phyloP scores from a whole-genome alignment of 371 early-diverging fungal genomes.

The Apophysomyces ossiformis region DNA sequence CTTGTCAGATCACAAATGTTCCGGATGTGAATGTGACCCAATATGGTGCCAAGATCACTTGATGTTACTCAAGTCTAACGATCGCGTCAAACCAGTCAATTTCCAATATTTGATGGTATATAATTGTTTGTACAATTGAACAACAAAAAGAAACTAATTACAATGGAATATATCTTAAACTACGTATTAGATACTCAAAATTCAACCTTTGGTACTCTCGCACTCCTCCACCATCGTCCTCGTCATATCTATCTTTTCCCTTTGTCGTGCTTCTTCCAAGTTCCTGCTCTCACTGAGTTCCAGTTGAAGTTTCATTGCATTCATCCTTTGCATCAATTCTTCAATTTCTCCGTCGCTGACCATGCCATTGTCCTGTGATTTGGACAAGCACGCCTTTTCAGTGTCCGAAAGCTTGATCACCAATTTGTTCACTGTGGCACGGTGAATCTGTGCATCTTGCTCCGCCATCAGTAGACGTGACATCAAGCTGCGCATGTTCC shows the following conservation, averaged over 20 bases:
- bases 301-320: constrained; percentile 26
- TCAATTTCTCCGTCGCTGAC: constrained; percentile 23
- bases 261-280: background rate
- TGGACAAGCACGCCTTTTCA: constrained; percentile 26
- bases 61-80: background rate
- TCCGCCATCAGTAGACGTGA: constrained; percentile 13
- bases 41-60: background rate
- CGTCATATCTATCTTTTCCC: background rate
- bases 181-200: background rate
- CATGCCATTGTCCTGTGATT: background rate
- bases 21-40: background rate
- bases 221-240: background rate
- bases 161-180: background rate
- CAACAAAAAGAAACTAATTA: background rate
- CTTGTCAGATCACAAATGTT: constrained; percentile 7
- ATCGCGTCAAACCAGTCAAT: too few species aligned
- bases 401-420: constrained; percentile 32
- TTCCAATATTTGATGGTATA: too few species aligned
- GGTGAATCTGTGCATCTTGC: constrained; percentile 27
- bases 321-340: constrained; percentile 28
- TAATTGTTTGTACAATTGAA: too few species aligned
- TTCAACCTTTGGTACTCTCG: background rate
- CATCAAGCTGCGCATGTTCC: constrained; percentile 19
- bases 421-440: constrained; percentile 25
- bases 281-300: constrained; percentile 10